These are phyloP conservation scores for Apium graveolens DNA, from an alignment of 129 eudicot species.

Conservation along the genomic window DNA sequence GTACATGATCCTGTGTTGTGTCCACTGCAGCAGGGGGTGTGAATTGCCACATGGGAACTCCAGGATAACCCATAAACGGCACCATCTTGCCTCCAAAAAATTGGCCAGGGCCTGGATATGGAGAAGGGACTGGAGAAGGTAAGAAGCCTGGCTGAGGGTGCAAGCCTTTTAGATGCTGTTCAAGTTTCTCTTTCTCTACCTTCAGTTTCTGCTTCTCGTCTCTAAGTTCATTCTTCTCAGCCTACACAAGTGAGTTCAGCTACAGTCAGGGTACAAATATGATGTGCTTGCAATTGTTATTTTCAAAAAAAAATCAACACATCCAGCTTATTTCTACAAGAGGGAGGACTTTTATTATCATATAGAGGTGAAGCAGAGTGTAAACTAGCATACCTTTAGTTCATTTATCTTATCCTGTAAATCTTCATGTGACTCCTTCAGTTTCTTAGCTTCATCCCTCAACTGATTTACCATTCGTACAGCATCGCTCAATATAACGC, in stretches of 20 bases:
- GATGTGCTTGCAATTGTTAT: background rate
- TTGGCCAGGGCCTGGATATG: constrained; percentile 30
- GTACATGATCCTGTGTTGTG: constrained; percentile 71
- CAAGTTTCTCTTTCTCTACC: constrained; percentile 59
- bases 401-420: constrained; percentile 57
- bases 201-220: constrained; percentile 66
- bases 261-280: background rate
- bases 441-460: constrained; percentile 53
- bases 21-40: constrained; percentile 60
- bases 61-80: constrained; percentile 55
- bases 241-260: constrained; percentile 24
- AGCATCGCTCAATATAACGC: constrained; percentile 59
- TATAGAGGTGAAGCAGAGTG: background rate
- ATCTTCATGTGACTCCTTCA: constrained; percentile 38
- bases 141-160: constrained; percentile 42
- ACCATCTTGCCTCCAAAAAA: constrained; percentile 44
- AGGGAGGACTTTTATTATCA: background rate
- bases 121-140: constrained; percentile 40
- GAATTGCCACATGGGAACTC: constrained; percentile 77
- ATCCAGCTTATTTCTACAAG: background rate
- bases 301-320: background rate
- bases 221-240: constrained; percentile 73
- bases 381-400: constrained; percentile 42
- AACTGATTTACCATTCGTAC: constrained; percentile 48
- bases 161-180: constrained; percentile 43